These are phyloP conservation scores for Schwanniomyces occidentalis DNA, from an alignment of 805 yeast genomes.

Conservation along the genomic window DNA sequence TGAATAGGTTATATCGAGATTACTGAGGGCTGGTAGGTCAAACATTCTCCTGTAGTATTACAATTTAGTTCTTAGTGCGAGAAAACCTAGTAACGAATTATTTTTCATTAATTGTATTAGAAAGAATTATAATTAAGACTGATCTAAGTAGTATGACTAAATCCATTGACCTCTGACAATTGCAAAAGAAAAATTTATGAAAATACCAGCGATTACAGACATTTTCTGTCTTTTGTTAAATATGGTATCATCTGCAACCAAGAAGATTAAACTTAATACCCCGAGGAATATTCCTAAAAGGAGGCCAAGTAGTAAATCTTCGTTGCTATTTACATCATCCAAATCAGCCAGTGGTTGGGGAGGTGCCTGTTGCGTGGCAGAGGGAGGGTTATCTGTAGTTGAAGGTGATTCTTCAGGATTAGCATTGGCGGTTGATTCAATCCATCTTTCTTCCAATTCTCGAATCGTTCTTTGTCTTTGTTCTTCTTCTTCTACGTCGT, in stretches of 20 bases:
- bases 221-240: constrained; percentile 63
- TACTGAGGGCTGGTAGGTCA: constrained; percentile 51
- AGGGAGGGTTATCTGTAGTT: constrained; percentile 11
- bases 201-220: constrained; percentile 71
- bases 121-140: background rate
- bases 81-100: too few relatives aligned
- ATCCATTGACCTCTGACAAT: constrained; percentile 51
- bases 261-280: constrained; percentile 57
- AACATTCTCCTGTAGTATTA: constrained; percentile 20
- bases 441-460: constrained; percentile 84
- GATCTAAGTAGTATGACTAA: constrained; percentile 8
- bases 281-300: constrained; percentile 77
- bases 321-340: constrained; percentile 44
- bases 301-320: constrained; percentile 69
- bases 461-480: constrained; percentile 41
- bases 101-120: too few relatives aligned
- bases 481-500: constrained; percentile 47
- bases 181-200: constrained; percentile 69
- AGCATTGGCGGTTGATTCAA: constrained; percentile 70
- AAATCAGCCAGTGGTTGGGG: constrained; percentile 26
- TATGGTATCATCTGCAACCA: constrained; percentile 58
- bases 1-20: constrained; percentile 16
- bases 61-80: background rate
- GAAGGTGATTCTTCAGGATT: constrained; percentile 6
- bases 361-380: constrained; percentile 5